These are phyloP conservation scores for Corchorus olitorius DNA, from an alignment of 345 rosid genomes.

Conservation along the genomic window DNA sequence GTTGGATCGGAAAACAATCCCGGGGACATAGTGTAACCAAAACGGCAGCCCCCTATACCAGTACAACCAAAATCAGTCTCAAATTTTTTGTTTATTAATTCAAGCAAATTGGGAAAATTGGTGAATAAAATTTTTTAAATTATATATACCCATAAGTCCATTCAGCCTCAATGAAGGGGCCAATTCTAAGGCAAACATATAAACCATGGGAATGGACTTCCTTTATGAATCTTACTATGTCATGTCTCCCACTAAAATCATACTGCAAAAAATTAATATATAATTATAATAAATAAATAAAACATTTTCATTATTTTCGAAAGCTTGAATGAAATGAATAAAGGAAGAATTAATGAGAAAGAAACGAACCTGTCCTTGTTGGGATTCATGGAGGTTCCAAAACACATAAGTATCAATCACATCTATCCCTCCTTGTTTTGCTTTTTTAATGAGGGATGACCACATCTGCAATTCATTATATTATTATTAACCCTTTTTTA, in stretches of 20 bases:
- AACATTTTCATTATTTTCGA: background rate
- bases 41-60: slow-evolving; percentile 54
- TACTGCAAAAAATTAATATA: slow-evolving; percentile 31
- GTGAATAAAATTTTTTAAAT: background rate
- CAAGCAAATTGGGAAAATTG: background rate
- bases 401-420: slow-evolving; percentile 63
- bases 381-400: slow-evolving; percentile 67
- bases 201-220: slow-evolving; percentile 41
- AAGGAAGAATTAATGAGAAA: background rate
- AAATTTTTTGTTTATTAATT: background rate
- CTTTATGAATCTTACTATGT: slow-evolving; percentile 54
- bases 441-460: slow-evolving; percentile 52
- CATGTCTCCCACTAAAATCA: slow-evolving; percentile 51
- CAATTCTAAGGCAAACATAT: slow-evolving; percentile 59
- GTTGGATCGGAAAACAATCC: slow-evolving; percentile 55
- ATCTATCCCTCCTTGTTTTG: slow-evolving; percentile 57
- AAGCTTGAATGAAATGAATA: background rate
- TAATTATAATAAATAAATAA: too few species aligned
- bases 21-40: slow-evolving; percentile 59
- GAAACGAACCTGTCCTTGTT: slow-evolving; percentile 43
- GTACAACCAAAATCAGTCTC: background rate
- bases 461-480: slow-evolving; percentile 47
- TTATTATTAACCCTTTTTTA: background rate
- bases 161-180: slow-evolving; percentile 63
- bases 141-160: slow-evolving; percentile 70